Evolutionary conservation across 768 basidiomycete genomes (phyloP).

Genomic region (Mycena albidolilacea): DNA sequence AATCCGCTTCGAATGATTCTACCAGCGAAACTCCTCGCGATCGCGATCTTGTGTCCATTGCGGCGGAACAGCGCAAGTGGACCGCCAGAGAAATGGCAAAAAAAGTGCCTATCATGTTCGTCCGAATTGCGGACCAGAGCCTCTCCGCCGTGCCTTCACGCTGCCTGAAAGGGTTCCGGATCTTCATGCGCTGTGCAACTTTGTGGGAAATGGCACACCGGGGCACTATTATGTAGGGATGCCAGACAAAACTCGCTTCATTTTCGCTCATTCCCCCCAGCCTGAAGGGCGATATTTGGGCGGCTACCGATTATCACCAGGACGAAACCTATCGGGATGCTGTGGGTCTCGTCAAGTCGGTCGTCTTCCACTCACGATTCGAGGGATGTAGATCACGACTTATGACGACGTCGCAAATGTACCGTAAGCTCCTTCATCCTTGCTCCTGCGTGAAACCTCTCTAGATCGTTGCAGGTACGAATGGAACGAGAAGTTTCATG

Average conservation of each 20-base stretch:
- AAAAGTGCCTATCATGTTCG: background rate
- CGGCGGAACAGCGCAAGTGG: background rate
- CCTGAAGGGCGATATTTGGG: background rate
- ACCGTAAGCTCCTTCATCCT: background rate
- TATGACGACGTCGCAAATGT: constrained; percentile 5
- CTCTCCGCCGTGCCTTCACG: background rate
- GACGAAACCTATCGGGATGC: background rate
- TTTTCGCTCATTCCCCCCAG: background rate
- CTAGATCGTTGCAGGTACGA: constrained; percentile 10
- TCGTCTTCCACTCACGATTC: background rate
- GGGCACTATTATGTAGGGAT: background rate
- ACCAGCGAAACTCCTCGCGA: too few species aligned
- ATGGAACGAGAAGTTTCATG: constrained; percentile 13
- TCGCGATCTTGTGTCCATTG: background rate
- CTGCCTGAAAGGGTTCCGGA: background rate
- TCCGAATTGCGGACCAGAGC: background rate
- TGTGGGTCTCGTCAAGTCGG: background rate
- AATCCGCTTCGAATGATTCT: background rate
- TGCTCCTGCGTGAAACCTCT: too few species aligned
- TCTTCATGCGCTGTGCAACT: constrained; percentile 3
- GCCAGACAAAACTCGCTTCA: background rate
- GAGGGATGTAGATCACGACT: constrained; percentile 3
- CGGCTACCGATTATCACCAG: constrained; percentile 1
- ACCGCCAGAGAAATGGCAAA: background rate
- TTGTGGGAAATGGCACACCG: constrained; percentile 23